A percentile compares a stretch with the other conserved stretches of the same genome.
These are phyloP conservation scores for Wickerhamiella nectarea DNA, from an alignment of 805 yeast species.

Conservation along the genomic window DNA sequence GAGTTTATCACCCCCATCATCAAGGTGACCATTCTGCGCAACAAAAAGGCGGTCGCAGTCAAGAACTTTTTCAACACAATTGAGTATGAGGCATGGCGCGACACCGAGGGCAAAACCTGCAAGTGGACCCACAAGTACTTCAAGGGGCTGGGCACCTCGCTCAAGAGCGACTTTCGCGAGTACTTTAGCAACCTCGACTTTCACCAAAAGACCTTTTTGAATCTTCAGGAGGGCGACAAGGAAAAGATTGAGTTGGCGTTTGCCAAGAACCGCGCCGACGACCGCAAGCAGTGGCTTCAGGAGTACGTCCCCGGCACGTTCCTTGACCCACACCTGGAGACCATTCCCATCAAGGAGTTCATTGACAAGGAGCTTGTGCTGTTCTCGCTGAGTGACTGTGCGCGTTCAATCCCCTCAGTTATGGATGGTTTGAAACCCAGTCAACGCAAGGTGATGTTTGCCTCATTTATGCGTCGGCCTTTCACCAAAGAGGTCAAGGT, in stretches of 20 bases:
- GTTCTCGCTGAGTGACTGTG: constrained; percentile 92
- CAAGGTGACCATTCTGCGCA: constrained; percentile 60
- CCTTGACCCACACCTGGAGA: constrained; percentile 59
- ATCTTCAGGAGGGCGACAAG: constrained; percentile 60
- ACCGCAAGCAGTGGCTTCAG: constrained; percentile 92
- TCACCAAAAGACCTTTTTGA: constrained; percentile 75
- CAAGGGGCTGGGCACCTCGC: constrained; percentile 97
- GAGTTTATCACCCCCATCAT: constrained; percentile 96
- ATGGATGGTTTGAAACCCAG: constrained; percentile 96
- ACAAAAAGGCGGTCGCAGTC: constrained; percentile 31
- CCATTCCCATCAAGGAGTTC: constrained; percentile 83
- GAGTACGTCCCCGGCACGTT: constrained; percentile 86
- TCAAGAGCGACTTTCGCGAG: constrained; percentile 67
- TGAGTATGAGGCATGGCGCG: constrained; percentile 89
- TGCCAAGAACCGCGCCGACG: constrained; percentile 90
- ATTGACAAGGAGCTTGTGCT: constrained; percentile 89
- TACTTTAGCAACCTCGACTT: constrained; percentile 74
- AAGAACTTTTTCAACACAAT: constrained; percentile 88
- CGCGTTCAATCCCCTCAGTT: constrained; percentile 87
- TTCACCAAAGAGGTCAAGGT: constrained; percentile 70
- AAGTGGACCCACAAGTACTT: constrained; percentile 91
- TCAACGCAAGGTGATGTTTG: constrained; percentile 84
- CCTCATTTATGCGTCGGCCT: constrained; percentile 64
- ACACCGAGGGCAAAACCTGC: constrained; percentile 54
- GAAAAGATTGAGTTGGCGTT: constrained; percentile 80